Percentiles rank a stretch among this genome's conserved stretches.
These are phyloP conservation scores for Clarireedia monteithiana DNA, from an alignment of 2,329 filamentous ascomycete species.

Conservation along the genomic window DNA sequence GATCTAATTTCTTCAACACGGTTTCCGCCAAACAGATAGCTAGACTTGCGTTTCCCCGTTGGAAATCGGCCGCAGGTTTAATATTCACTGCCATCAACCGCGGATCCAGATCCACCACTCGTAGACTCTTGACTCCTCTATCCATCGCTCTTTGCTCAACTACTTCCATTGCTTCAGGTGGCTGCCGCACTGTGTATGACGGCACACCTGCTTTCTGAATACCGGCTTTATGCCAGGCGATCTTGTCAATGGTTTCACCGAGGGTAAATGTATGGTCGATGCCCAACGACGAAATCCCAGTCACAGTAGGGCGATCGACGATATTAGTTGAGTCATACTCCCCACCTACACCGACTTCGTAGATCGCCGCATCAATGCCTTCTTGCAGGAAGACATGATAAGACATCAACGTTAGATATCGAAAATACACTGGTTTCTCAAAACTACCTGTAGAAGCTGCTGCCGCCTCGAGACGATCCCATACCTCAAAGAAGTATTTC, in stretches of 20 bases:
- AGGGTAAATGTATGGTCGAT: constrained; percentile 61
- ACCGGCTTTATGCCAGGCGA: constrained; percentile 69
- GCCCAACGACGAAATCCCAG: constrained; percentile 57
- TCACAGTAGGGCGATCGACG: constrained; percentile 47
- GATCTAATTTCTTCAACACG: constrained; percentile 37
- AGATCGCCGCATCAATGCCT: constrained; percentile 52
- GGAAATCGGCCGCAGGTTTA: constrained; percentile 46
- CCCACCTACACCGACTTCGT: constrained; percentile 61
- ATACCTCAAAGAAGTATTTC: constrained; percentile 61
- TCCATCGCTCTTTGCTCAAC: constrained; percentile 44
- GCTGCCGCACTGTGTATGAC: constrained; percentile 51
- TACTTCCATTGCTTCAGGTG: constrained; percentile 37
- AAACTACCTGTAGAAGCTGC: constrained; percentile 24
- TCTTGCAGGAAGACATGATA: constrained; percentile 60
- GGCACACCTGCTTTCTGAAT: constrained; percentile 55
- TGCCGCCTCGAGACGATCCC: constrained; percentile 43
- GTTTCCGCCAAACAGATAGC: constrained; percentile 45
- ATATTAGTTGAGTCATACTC: constrained; percentile 64
- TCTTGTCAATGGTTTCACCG: constrained; percentile 54
- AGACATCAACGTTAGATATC: constrained; percentile 57
- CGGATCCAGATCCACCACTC: constrained; percentile 39
- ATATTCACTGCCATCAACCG: constrained; percentile 39
- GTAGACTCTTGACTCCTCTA: constrained; percentile 38
- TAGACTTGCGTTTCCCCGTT: constrained; percentile 49
- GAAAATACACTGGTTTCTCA: constrained; percentile 48